A percentile compares a stretch with the other conserved stretches of the same genome.
Evolutionary conservation across 2,329 filamentous ascomycete species (phyloP).

Genomic region (Alternaria sp.): DNA sequence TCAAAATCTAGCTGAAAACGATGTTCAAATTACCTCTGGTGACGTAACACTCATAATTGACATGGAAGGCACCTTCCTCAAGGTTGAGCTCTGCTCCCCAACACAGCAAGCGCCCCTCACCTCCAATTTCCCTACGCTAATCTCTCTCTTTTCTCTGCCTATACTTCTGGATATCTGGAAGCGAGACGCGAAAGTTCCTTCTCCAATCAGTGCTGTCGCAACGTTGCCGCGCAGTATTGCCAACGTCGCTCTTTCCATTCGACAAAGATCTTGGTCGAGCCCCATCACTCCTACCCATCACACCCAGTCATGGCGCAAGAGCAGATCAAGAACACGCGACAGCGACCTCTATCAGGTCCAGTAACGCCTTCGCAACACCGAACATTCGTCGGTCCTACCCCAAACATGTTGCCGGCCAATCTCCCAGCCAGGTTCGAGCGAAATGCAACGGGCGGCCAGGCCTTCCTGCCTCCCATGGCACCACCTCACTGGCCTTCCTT

Average conservation of each 20-base stretch:
- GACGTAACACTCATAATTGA: neutral
- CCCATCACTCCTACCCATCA: neutral
- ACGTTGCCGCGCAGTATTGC: neutral
- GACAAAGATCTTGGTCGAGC: neutral
- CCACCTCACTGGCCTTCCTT: neutral
- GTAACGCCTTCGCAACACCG: neutral
- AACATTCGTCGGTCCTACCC: neutral
- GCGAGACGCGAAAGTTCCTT: neutral
- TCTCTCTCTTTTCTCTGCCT: no score
- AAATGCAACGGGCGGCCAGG: neutral
- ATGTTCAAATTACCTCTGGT: neutral
- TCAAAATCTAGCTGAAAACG: neutral
- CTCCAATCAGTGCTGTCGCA: neutral
- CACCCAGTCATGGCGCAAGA: neutral
- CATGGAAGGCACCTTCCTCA: neutral
- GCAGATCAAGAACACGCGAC: neutral
- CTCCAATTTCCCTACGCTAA: neutral
- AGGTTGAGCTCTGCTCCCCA: neutral
- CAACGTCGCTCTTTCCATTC: neutral
- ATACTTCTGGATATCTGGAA: neutral
- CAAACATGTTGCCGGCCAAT: slow-evolving; percentile 7
- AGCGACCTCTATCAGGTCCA: neutral
- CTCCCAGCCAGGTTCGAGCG: neutral
- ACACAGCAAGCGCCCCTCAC: neutral
- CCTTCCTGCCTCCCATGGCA: neutral